These are phyloP conservation scores for Pythium chondricola DNA, from an alignment of 352 stramenopile genomes.

Conservation along the genomic window DNA sequence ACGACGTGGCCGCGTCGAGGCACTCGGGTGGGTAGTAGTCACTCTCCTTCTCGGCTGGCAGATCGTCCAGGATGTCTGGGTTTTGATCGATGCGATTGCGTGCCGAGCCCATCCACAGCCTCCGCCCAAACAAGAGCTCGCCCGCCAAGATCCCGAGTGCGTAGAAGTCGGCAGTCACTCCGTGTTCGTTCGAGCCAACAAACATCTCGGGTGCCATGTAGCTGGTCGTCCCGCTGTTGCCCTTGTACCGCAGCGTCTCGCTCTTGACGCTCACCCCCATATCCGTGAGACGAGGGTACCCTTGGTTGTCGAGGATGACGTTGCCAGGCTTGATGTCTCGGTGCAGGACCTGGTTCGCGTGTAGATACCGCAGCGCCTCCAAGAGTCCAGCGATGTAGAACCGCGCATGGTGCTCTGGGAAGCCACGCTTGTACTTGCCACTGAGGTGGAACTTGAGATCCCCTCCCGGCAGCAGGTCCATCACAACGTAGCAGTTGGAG, in stretches of 20 bases:
- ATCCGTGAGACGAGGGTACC: constrained; percentile 67
- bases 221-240: constrained; percentile 51
- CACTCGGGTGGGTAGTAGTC: constrained; percentile 53
- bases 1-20: constrained; percentile 21
- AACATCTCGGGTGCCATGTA: constrained; percentile 81
- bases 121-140: constrained; percentile 42
- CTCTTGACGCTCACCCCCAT: constrained; percentile 64
- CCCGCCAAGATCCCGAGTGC: constrained; percentile 49
- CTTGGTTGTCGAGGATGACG: constrained; percentile 75
- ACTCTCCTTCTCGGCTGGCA: constrained; percentile 22
- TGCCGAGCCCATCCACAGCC: constrained; percentile 34
- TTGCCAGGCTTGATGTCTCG: constrained; percentile 85
- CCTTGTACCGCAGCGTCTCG: constrained; percentile 31
- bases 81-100: constrained; percentile 28
- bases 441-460: constrained; percentile 70
- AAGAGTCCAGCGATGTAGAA: constrained; percentile 64
- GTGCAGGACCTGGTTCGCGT: constrained; percentile 59
- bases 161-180: constrained; percentile 54
- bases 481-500: constrained; percentile 69
- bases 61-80: constrained; percentile 19
- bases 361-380: constrained; percentile 63
- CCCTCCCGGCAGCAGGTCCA: constrained; percentile 66
- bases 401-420: constrained; percentile 35
- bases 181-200: constrained; percentile 39
- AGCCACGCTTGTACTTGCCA: constrained; percentile 39